phyloP scores from a whole-genome alignment of 2,329 filamentous ascomycete species.

The Trichoderma asperellum region DNA sequence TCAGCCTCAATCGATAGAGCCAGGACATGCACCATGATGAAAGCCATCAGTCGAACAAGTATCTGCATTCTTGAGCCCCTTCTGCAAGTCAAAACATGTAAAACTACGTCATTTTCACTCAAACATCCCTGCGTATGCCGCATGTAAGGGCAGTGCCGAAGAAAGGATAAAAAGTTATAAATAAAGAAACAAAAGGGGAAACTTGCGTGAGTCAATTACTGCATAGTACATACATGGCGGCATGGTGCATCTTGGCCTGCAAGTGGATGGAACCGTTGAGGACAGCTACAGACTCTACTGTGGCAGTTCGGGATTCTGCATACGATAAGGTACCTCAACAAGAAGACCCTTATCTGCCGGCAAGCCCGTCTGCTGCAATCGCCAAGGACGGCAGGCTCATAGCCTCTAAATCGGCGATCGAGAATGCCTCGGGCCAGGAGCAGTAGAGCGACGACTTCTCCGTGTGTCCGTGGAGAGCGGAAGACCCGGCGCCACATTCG shows the following conservation, averaged over 20 bases:
- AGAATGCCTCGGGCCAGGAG: background rate
- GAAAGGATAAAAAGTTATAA: background rate
- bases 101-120: slow-evolving; percentile 15
- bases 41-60: background rate
- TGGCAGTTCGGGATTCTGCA: slow-evolving; percentile 13
- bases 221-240: background rate
- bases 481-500: slow-evolving; percentile 13
- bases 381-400: slow-evolving; percentile 1
- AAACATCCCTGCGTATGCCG: slow-evolving; percentile 5
- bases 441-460: background rate
- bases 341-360: slow-evolving; percentile 4
- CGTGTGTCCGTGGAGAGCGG: slow-evolving; percentile 5
- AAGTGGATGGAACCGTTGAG: slow-evolving; percentile 11
- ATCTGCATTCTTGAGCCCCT: background rate
- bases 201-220: background rate
- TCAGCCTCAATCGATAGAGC: background rate
- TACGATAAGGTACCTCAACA: background rate
- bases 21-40: slow-evolving; percentile 11
- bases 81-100: background rate
- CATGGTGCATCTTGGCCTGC: slow-evolving; percentile 1
- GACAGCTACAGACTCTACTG: slow-evolving; percentile 7
- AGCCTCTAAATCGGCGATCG: background rate
- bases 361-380: background rate
- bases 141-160: slow-evolving; percentile 13
- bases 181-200: background rate